phyloP scores from a whole-genome alignment of 345 rosid genomes.

The Rhizophora mangle region DNA sequence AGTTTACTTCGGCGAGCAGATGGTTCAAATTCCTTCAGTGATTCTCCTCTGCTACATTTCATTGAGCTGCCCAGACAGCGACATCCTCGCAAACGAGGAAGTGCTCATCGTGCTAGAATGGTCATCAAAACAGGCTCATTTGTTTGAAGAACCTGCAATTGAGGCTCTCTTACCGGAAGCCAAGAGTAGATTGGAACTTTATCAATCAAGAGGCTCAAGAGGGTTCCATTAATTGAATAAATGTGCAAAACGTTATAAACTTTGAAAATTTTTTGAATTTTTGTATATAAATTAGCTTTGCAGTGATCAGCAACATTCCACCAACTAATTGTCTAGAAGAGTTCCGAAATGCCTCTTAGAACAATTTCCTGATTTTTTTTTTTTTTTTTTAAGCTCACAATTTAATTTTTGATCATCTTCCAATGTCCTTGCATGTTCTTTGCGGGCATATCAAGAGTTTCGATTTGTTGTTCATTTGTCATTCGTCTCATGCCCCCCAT shows the following conservation, averaged over 20 bases:
- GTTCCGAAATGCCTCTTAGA: not conserved
- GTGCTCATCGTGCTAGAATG: slow-evolving; percentile 31
- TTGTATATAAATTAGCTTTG: not conserved
- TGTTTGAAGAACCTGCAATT: slow-evolving; percentile 4
- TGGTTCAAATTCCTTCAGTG: slow-evolving; percentile 25
- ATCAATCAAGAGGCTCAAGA: slow-evolving; percentile 34
- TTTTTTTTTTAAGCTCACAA: not conserved
- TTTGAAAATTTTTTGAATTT: not conserved
- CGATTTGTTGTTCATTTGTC: too few relatives aligned
- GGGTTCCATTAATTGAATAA: slow-evolving; percentile 18
- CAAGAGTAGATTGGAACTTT: slow-evolving; percentile 28
- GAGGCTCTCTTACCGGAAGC: slow-evolving; percentile 24
- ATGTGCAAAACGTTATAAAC: not conserved
- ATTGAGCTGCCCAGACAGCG: slow-evolving; percentile 30
- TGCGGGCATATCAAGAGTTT: too few relatives aligned
- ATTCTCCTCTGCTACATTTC: slow-evolving; percentile 25
- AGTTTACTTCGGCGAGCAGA: slow-evolving; percentile 30
- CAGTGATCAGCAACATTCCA: not conserved
- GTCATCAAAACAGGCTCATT: slow-evolving; percentile 27
- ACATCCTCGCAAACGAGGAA: slow-evolving; percentile 27
- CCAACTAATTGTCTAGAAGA: not conserved
- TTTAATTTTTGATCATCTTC: too few relatives aligned
- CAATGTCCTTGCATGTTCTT: too few relatives aligned
- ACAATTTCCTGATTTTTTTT: not conserved
- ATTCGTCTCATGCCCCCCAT: too few relatives aligned